Percentiles rank a stretch among this genome's conserved stretches.
Evolutionary conservation across 257 asterid species (phyloP).

Genomic region (Lycium barbarum): DNA sequence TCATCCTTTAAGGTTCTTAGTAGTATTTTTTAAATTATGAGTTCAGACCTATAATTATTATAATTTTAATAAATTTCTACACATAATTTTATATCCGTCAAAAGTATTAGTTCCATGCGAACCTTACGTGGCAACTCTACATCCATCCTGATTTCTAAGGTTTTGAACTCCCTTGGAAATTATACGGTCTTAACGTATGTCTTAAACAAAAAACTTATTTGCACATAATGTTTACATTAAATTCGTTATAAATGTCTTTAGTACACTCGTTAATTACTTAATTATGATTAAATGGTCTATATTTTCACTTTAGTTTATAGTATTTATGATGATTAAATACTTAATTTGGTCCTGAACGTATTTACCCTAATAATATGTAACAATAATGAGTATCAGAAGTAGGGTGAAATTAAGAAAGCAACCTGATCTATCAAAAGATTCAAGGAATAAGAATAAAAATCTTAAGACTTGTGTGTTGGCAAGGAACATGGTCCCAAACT

Average conservation of each 20-base stretch:
- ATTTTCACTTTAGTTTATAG: not conserved
- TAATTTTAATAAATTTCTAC: no score
- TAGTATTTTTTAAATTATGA: no score
- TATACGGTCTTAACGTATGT: no score
- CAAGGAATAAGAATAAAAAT: not conserved
- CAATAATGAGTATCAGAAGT: not conserved
- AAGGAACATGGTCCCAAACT: constrained; percentile 22
- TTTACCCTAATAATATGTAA: not conserved
- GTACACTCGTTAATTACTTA: not conserved
- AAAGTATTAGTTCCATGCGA: no score
- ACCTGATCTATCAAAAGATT: not conserved
- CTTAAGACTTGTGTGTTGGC: not conserved
- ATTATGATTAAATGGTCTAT: not conserved
- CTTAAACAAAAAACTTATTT: no score
- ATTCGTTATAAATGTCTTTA: not conserved
- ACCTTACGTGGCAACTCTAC: no score
- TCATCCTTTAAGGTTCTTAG: no score
- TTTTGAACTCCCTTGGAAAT: not conserved
- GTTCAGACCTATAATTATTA: no score
- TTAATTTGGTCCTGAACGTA: not conserved
- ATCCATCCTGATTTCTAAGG: not conserved
- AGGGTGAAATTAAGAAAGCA: not conserved
- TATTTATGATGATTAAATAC: not conserved
- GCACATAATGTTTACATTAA: no score
- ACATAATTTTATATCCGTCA: no score